A percentile compares a stretch with the other conserved stretches of the same genome.
Conservation (phyloP, 192 early-diverging fungal genomes). For the Backusella liffmaniae region DNA sequence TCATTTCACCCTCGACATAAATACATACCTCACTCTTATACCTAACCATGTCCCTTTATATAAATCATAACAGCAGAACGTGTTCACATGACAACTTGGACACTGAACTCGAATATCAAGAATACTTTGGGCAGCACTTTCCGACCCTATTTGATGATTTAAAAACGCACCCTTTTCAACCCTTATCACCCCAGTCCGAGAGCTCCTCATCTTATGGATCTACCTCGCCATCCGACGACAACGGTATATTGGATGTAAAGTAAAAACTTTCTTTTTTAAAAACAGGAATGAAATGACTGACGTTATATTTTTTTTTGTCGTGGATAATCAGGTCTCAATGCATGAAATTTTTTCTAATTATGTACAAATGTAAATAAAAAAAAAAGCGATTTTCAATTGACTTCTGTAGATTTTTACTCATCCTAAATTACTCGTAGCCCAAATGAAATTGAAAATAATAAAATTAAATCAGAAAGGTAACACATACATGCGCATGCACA, state of each 20-base stretch:
- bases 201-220: not conserved
- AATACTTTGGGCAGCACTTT: not conserved
- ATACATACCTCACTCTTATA: not conserved
- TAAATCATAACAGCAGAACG: not conserved
- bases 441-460: not conserved
- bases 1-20: not conserved
- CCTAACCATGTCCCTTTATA: not conserved
- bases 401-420: not conserved
- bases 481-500: slow-evolving; percentile 7
- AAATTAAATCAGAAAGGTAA: slow-evolving; percentile 8
- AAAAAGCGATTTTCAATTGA: not conserved
- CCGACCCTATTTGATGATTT: not conserved
- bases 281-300: not conserved
- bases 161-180: not conserved
- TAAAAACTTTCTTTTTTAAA: not conserved
- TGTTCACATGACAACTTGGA: not conserved
- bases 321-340: not conserved
- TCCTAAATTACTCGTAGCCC: not conserved
- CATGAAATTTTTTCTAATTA: slow-evolving; percentile 2
- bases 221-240: not conserved
- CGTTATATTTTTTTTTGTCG: not conserved
- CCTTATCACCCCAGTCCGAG: not conserved
- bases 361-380: slow-evolving; percentile 9
- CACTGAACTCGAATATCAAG: not conserved
- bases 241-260: not conserved